phyloP scores from a whole-genome alignment of 2,329 filamentous ascomycete species.

The Neonectria ditissima region DNA sequence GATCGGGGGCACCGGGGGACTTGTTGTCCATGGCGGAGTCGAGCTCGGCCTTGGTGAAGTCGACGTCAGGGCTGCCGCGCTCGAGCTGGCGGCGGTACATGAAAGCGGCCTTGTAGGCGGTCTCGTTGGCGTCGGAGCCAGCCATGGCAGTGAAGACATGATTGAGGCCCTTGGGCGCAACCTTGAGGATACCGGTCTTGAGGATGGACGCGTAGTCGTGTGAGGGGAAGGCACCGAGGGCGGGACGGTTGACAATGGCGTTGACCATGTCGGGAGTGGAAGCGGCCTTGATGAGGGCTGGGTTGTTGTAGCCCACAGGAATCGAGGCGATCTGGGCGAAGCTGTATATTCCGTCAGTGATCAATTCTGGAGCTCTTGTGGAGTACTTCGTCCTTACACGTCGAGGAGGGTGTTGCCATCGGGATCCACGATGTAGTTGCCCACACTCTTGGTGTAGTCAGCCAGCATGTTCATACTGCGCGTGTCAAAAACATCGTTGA shows the following conservation, averaged over 20 bases:
- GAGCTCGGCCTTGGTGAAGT: conserved; percentile 84
- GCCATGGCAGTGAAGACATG: conserved; percentile 93
- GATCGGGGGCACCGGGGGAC: conserved; percentile 76
- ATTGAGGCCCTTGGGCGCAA: conserved; percentile 84
- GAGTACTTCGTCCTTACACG: conserved; percentile 62
- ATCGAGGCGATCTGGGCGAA: conserved; percentile 96
- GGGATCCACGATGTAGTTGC: conserved; percentile 83
- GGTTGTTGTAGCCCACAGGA: conserved; percentile 93
- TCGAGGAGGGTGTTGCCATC: conserved; percentile 81
- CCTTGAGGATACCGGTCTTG: conserved; percentile 82
- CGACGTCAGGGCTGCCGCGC: conserved; percentile 80
- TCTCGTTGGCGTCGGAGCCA: conserved; percentile 93
- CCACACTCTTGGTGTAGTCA: conserved; percentile 79
- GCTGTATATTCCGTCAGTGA: conserved; percentile 53
- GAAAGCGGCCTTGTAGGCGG: conserved; percentile 94
- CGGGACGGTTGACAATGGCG: conserved; percentile 87
- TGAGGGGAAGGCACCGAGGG: conserved; percentile 90
- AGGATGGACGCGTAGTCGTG: conserved; percentile 86
- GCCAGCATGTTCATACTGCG: conserved; percentile 86
- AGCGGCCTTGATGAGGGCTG: conserved; percentile 75
- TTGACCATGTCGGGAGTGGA: conserved; percentile 82
- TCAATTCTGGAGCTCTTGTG: not conserved
- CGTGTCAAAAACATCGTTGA: conserved; percentile 86
- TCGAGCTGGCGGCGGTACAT: conserved; percentile 89
- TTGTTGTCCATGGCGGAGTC: conserved; percentile 83